Percentiles rank a stretch among this genome's conserved stretches.
phyloP scores from a whole-genome alignment of 306 rosid species.

The Fragaria iinumae region DNA sequence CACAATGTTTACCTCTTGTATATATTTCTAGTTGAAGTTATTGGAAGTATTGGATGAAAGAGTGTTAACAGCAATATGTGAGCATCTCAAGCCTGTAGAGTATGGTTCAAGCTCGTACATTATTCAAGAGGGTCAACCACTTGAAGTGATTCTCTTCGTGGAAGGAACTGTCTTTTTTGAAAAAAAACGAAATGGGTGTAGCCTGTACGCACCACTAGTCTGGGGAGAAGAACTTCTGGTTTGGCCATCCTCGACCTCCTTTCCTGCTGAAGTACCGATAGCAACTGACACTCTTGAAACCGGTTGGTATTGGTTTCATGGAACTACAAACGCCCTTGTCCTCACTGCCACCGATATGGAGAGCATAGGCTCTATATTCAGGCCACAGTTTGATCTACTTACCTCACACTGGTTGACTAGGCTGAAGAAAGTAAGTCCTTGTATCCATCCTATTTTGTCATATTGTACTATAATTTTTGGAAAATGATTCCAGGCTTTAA shows the following conservation, averaged over 20 bases:
- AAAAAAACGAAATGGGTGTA: too few relatives aligned
- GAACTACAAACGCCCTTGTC: too few relatives aligned
- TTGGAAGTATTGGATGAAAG: constrained; percentile 1
- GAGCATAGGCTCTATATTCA: neutral
- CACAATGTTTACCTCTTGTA: neutral
- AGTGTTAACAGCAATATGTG: constrained; percentile 3
- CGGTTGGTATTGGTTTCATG: too few relatives aligned
- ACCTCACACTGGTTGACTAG: neutral
- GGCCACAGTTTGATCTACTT: neutral
- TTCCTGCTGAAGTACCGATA: neutral
- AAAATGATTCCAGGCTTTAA: too few relatives aligned
- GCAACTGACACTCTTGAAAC: neutral
- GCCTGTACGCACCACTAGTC: too few relatives aligned
- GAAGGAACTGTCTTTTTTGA: too few relatives aligned
- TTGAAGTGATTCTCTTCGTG: too few relatives aligned
- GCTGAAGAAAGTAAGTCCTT: neutral
- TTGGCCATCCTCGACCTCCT: neutral
- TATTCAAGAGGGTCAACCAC: neutral
- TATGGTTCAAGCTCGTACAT: neutral
- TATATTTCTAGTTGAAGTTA: neutral
- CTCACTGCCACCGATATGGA: neutral
- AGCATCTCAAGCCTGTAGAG: constrained; percentile 15
- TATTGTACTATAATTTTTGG: too few relatives aligned
- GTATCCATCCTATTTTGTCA: too few relatives aligned
- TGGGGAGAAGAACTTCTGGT: neutral